phyloP scores from a whole-genome alignment of 1,139 yeast genomes.

The Geotrichum reessii region DNA sequence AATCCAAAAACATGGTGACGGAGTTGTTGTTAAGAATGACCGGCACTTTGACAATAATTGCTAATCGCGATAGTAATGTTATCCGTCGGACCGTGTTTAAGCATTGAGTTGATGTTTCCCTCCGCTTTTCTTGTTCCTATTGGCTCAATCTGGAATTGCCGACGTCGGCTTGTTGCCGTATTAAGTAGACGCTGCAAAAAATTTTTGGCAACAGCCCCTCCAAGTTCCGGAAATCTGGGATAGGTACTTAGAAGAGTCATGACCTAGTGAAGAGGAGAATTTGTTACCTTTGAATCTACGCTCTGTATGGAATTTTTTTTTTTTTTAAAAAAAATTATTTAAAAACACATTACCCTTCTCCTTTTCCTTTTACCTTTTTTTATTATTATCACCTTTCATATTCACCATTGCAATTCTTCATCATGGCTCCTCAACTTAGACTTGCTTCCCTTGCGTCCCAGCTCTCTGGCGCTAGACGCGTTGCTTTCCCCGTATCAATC shows the following conservation, averaged over 20 bases:
- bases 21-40: background rate
- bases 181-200: background rate
- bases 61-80: background rate
- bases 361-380: background rate
- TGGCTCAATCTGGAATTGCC: background rate
- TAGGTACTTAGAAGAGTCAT: background rate
- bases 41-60: background rate
- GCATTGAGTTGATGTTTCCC: background rate
- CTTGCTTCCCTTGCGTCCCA: slow-evolving; percentile 8
- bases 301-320: background rate
- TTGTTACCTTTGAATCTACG: background rate
- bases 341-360: background rate
- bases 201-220: background rate
- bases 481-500: slow-evolving; percentile 1
- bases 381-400: background rate
- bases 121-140: background rate
- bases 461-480: background rate
- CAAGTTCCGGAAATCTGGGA: background rate
- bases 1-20: background rate
- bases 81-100: background rate
- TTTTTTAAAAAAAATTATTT: background rate
- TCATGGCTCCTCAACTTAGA: slow-evolving; percentile 9
- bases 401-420: background rate
- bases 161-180: background rate
- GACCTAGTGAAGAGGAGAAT: background rate